Conservation (phyloP, 2,329 filamentous ascomycete species). For the Epichloe amarillans region DNA sequence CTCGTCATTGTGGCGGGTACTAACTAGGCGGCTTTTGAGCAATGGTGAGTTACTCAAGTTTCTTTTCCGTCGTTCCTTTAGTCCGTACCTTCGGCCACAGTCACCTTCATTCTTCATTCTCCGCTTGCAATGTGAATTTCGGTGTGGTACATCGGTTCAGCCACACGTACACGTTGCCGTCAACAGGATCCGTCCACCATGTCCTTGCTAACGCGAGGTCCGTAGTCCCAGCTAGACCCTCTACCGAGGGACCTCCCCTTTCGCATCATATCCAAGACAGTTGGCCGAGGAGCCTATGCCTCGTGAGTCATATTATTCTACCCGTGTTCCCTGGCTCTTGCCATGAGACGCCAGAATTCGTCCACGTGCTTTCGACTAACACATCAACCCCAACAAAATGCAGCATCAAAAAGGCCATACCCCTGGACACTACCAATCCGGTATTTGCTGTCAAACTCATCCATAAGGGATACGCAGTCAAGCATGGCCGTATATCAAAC, state of each 20-base stretch:
- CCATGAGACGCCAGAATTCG: no score
- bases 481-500: constrained; percentile 72
- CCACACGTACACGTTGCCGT: neutral
- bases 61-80: neutral
- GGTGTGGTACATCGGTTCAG: no score
- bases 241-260: constrained; percentile 79
- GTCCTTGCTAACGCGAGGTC: constrained; percentile 11
- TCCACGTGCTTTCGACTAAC: no score
- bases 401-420: constrained; percentile 88
- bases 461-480: constrained; percentile 88
- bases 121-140: neutral
- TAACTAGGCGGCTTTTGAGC: neutral
- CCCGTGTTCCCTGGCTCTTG: no score
- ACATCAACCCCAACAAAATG: no score
- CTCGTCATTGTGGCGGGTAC: neutral
- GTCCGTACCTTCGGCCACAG: neutral
- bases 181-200: constrained; percentile 26
- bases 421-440: constrained; percentile 53
- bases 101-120: neutral
- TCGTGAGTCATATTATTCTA: constrained; percentile 45
- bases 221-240: constrained; percentile 74
- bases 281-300: constrained; percentile 92
- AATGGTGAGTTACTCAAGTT: neutral
- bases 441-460: constrained; percentile 98
- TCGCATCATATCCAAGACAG: constrained; percentile 88